Evolutionary conservation across 225 moss, liverwort and hornwort genomes (phyloP).

Genomic region (Neckera pumila): DNA sequence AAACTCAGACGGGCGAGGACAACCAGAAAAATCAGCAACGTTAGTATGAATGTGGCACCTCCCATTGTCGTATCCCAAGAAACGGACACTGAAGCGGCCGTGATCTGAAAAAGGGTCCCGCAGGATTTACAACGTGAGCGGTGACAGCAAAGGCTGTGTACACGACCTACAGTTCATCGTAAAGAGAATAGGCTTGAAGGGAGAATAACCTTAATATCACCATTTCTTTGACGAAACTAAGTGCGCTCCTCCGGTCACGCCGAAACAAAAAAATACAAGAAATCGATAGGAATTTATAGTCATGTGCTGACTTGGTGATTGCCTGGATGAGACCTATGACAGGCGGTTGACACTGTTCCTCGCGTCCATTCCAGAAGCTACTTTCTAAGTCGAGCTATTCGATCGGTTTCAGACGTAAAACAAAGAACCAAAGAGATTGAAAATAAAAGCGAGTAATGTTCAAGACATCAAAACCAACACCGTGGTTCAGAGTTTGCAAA

Average conservation of each 20-base stretch:
- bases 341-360: not conserved
- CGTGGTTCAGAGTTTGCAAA: not conserved
- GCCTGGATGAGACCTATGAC: not conserved
- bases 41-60: not conserved
- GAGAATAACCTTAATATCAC: not conserved
- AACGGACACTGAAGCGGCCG: not conserved
- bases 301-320: not conserved
- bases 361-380: not conserved
- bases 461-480: not conserved
- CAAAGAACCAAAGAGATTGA: not conserved
- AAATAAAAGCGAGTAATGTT: not conserved
- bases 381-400: not conserved
- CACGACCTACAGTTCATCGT: not conserved
- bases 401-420: not conserved
- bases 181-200: not conserved
- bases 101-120: not conserved
- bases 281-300: not conserved
- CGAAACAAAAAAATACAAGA: not conserved
- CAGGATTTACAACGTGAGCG: not conserved
- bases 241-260: not conserved
- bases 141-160: not conserved
- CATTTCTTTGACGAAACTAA: not conserved
- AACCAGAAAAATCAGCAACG: not conserved
- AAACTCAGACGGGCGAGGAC: not conserved
- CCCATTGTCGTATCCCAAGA: not conserved